Conservation (phyloP, 78 protist species). For the Cavenderia fasciculata region DNA sequence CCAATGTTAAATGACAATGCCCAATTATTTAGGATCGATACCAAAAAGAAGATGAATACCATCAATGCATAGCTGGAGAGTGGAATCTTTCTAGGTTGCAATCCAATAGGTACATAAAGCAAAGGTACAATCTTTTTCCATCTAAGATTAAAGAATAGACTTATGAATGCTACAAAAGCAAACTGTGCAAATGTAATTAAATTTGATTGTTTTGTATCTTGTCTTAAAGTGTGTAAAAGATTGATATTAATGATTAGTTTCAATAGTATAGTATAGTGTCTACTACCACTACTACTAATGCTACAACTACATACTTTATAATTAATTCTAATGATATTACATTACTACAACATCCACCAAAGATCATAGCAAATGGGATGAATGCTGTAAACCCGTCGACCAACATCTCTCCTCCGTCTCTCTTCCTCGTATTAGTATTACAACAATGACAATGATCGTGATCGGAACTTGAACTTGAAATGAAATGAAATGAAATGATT, state of each 20-base stretch:
- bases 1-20: slow-evolving; percentile 67
- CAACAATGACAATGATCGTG: too few species aligned
- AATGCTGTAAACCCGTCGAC: neutral
- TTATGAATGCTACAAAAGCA: slow-evolving; percentile 46
- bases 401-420: neutral
- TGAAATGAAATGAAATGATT: too few species aligned
- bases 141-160: slow-evolving; percentile 23
- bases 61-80: slow-evolving; percentile 46
- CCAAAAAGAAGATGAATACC: slow-evolving; percentile 52
- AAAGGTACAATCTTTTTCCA: slow-evolving; percentile 3
- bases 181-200: slow-evolving; percentile 71
- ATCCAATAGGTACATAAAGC: slow-evolving; percentile 14
- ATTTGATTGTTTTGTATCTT: slow-evolving; percentile 33
- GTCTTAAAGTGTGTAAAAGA: too few species aligned
- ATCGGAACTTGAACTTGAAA: too few species aligned
- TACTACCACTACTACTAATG: neutral
- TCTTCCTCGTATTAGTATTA: neutral
- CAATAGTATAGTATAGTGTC: neutral
- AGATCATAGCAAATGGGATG: slow-evolving; percentile 64
- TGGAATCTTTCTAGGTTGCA: slow-evolving; percentile 61
- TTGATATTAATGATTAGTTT: neutral
- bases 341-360: slow-evolving; percentile 68
- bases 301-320: slow-evolving; percentile 16
- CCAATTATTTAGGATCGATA: slow-evolving; percentile 55
- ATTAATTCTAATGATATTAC: slow-evolving; percentile 56